These are phyloP conservation scores for Hymenochaete sp. DNA, from an alignment of 1,284 basidiomycete species.

Conservation along the genomic window DNA sequence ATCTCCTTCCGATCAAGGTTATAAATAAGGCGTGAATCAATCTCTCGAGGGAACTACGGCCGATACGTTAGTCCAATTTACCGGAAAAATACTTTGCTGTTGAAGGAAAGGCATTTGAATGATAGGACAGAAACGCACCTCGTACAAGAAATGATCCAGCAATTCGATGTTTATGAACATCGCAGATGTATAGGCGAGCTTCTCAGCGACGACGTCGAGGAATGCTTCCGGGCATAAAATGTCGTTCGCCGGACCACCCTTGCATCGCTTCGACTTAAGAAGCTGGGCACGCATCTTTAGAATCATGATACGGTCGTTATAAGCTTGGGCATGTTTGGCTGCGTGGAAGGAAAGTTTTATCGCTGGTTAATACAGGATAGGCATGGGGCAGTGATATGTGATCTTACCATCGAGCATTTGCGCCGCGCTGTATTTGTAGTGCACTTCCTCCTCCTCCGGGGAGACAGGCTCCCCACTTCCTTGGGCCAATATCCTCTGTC, in stretches of 20 bases:
- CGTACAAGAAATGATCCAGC: constrained; percentile 97
- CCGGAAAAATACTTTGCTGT: no score
- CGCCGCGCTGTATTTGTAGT: constrained; percentile 86
- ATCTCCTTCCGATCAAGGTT: constrained; percentile 85
- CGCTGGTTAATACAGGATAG: not conserved
- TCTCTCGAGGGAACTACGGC: constrained; percentile 87
- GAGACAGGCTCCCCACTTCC: constrained; percentile 34
- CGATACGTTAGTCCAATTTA: constrained; percentile 1
- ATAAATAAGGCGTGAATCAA: constrained; percentile 90
- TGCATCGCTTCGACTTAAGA: constrained; percentile 84
- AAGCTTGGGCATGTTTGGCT: constrained; percentile 90
- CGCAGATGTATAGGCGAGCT: constrained; percentile 90
- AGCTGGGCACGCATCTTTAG: constrained; percentile 80
- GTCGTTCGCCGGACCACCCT: constrained; percentile 76
- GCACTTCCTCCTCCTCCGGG: constrained; percentile 44
- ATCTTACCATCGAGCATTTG: constrained; percentile 80
- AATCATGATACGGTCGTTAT: constrained; percentile 72
- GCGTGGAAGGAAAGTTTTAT: constrained; percentile 12
- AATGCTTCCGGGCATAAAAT: constrained; percentile 95
- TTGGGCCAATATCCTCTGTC: constrained; percentile 31
- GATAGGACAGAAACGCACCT: constrained; percentile 40
- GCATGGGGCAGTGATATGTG: not conserved
- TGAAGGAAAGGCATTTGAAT: no score
- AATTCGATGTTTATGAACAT: constrained; percentile 99
- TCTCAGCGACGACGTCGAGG: constrained; percentile 93